Conservation (phyloP, 2,329 filamentous ascomycete species). For the Xylariaceae sp. region DNA sequence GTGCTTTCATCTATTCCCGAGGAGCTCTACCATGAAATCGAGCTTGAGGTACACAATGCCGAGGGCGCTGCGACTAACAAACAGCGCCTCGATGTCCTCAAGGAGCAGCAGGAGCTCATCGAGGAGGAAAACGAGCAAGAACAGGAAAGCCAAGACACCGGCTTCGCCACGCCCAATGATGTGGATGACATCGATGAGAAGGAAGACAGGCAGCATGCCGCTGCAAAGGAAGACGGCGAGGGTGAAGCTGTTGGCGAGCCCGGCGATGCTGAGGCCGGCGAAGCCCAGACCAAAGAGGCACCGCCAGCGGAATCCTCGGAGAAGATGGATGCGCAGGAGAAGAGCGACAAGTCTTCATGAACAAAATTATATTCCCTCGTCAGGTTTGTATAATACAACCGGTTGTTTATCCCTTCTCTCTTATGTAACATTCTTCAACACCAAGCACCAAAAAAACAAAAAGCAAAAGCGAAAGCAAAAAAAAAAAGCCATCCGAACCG, state of each 20-base stretch:
- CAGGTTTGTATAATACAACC: conserved; percentile 14
- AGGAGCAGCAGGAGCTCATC: conserved; percentile 97
- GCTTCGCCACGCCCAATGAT: conserved; percentile 72
- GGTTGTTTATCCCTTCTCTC: conserved; percentile 22
- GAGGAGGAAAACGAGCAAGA: conserved; percentile 95
- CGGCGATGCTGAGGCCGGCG: conserved; percentile 47
- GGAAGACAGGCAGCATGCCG: conserved; percentile 60
- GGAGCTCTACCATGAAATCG: conserved; percentile 98
- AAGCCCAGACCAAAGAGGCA: conserved; percentile 17
- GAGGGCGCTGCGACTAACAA: conserved; percentile 98
- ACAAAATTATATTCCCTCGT: not conserved
- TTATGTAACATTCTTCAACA: conserved; percentile 24
- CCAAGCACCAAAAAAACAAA: too few relatives aligned
- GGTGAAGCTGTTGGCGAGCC: conserved; percentile 50
- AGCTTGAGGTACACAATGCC: conserved; percentile 93
- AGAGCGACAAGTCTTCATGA: conserved; percentile 13
- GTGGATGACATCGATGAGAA: conserved; percentile 92
- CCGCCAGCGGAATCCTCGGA: conserved; percentile 1
- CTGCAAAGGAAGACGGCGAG: conserved; percentile 43
- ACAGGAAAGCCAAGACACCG: conserved; percentile 69
- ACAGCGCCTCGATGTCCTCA: conserved; percentile 94
- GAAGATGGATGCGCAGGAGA: conserved; percentile 14
- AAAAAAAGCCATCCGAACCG: not conserved
- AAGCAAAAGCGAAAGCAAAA: too few relatives aligned
- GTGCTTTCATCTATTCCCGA: conserved; percentile 94